A percentile compares a stretch with the other conserved stretches of the same genome.
These are phyloP conservation scores for Yamadazyma sp. DNA, from an alignment of 805 yeast genomes.

Conservation along the genomic window DNA sequence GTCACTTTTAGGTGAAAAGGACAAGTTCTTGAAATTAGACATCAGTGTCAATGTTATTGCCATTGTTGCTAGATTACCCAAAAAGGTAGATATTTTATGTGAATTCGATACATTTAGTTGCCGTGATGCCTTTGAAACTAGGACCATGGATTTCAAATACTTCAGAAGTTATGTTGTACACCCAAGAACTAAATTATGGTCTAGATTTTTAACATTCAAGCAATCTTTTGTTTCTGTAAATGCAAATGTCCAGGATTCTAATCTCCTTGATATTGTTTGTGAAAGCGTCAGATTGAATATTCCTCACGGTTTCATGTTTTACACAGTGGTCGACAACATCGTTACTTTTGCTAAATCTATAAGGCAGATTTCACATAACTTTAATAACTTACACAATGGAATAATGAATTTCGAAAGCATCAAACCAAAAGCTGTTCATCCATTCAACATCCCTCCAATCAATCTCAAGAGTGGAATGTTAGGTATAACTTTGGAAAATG, in stretches of 20 bases:
- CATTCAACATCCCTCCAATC: constrained; percentile 52
- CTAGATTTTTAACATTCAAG: constrained; percentile 33
- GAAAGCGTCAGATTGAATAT: constrained; percentile 48
- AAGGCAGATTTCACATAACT: constrained; percentile 54
- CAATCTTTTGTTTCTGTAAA: constrained; percentile 16
- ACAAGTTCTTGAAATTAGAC: constrained; percentile 27
- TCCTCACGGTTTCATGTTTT: constrained; percentile 74
- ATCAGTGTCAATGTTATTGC: constrained; percentile 31
- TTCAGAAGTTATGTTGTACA: constrained; percentile 47
- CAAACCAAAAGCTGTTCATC: constrained; percentile 34
- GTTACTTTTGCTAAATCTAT: constrained; percentile 65
- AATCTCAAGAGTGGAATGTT: constrained; percentile 54
- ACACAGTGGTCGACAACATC: constrained; percentile 76
- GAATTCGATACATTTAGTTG: constrained; percentile 38
- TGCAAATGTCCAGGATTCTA: constrained; percentile 11
- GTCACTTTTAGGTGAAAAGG: constrained; percentile 16
- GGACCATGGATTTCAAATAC: constrained; percentile 29
- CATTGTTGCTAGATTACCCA: constrained; percentile 43
- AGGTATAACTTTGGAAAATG: constrained; percentile 74
- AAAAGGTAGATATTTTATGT: constrained; percentile 43
- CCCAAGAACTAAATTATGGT: constrained; percentile 46
- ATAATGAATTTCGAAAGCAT: constrained; percentile 29
- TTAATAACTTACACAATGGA: constrained; percentile 28
- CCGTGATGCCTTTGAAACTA: constrained; percentile 23
- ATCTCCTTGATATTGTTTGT: constrained; percentile 22